A percentile compares a stretch with the other conserved stretches of the same genome.
These are phyloP conservation scores for Cryphonectria nitschkei DNA, from an alignment of 2,329 filamentous ascomycete genomes.

Conservation along the genomic window DNA sequence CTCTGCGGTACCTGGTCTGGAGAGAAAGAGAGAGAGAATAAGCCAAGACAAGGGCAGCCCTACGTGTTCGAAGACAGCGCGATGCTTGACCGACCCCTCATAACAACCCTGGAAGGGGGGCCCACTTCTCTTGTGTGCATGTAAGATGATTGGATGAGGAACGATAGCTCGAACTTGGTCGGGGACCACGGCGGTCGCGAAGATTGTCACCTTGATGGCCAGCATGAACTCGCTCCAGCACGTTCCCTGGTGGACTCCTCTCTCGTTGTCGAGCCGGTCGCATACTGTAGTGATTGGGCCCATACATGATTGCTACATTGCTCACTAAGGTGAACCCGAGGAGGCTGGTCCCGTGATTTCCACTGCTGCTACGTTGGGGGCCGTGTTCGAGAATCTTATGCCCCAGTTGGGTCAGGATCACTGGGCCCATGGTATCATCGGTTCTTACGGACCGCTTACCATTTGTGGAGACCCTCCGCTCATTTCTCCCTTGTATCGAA, in stretches of 20 bases:
- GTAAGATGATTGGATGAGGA: constrained; percentile 7
- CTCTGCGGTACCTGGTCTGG: neutral
- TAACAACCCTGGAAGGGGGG: neutral
- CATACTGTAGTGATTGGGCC: neutral
- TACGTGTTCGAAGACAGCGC: neutral
- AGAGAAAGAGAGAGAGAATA: neutral
- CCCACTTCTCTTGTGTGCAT: neutral
- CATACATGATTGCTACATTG: neutral
- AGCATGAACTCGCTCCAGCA: constrained; percentile 5
- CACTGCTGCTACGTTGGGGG: neutral
- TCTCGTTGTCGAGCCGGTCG: neutral
- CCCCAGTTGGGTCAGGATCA: neutral
- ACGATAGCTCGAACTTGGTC: neutral
- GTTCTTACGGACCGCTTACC: neutral
- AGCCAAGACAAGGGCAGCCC: neutral
- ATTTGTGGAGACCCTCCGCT: neutral
- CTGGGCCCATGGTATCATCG: constrained; percentile 4
- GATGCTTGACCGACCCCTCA: neutral
- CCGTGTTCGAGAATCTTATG: neutral
- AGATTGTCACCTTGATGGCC: neutral
- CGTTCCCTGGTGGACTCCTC: neutral
- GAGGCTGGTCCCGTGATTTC: neutral
- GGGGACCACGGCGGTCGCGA: constrained; percentile 1
- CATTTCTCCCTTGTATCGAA: neutral
- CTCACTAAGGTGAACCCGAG: neutral